Base-by-base conservation (phyloP, 805 yeast genomes). In the Metschnikowia arizonensis region DNA sequence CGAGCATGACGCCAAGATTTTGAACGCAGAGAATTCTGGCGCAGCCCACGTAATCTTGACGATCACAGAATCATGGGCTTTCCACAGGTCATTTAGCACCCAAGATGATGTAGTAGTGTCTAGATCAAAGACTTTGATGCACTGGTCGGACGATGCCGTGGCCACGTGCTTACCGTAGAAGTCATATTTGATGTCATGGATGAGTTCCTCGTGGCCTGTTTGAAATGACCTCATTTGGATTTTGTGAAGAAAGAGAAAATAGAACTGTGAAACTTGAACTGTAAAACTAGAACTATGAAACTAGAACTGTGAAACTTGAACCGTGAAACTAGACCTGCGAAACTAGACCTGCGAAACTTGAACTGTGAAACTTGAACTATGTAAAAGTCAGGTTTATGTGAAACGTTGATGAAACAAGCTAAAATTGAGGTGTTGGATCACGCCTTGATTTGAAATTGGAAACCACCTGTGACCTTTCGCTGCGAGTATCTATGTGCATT, bases 81-180 rank as follows among this genome's bases (percentile, higher is more conserved):
- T 86, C 95, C 97, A 93, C 39, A 86, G 82, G 64, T 91, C 97
- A 57, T 83, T 82, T 45, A 87, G 66, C 15, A 78, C 78, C 98
- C 98, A 93, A 15, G 81, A 75, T n/a, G 77, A 78, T 1, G 83
- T 74, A 23, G 75, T 67, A 12, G 81, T 65, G 54, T 83, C 86
- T 28, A 85, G 69, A 60, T 87, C 91, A 62, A 89, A 93, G 26
- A 93, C 90, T 58, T 88, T 88, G 50, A 93, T 78, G 58, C 88
- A 95, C 58, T 90, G 97, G 65, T 93, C 99, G 0, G 95, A 87
- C 3, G 97, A 88, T 48, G 95, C 90, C 0, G 97, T 91, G 2
- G 98, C 99, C 46, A 93, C 72, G 50, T 89, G 87, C 44, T 82
- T 80, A 1, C 99, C 98, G 60, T 91, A 91, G 65, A 85, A 91